These are phyloP conservation scores for Arthrinium phaeospermum DNA, from an alignment of 2,329 filamentous ascomycete genomes.

Conservation along the genomic window DNA sequence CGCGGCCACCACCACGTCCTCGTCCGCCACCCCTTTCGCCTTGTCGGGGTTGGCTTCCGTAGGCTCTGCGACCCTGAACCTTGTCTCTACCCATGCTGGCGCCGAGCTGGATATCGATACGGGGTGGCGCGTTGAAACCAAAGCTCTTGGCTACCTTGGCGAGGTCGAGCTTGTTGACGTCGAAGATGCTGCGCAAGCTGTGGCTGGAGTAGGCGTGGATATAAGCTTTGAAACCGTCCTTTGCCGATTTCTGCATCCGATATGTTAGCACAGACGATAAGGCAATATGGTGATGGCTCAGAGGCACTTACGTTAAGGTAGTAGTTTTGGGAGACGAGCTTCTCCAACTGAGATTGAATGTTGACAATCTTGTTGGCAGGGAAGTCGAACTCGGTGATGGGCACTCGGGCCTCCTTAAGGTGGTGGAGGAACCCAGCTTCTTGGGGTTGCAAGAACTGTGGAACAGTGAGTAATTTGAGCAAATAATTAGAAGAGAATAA, in stretches of 20 bases:
- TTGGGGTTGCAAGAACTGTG: constrained; percentile 79
- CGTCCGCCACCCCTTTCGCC: constrained; percentile 26
- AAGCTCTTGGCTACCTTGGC: constrained; percentile 86
- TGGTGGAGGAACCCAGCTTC: constrained; percentile 93
- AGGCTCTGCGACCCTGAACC: constrained; percentile 66
- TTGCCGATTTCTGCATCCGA: constrained; percentile 47
- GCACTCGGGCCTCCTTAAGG: constrained; percentile 88
- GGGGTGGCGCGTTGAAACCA: constrained; percentile 77
- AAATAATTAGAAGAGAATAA: no score
- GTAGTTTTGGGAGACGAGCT: constrained; percentile 93
- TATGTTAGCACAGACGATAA: neutral
- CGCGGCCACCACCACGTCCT: neutral
- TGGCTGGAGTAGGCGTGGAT: constrained; percentile 94
- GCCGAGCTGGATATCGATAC: constrained; percentile 79
- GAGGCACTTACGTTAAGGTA: constrained; percentile 81
- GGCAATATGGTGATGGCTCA: no score
- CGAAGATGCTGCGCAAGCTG: constrained; percentile 81
- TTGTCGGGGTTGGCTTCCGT: constrained; percentile 79
- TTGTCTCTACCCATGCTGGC: constrained; percentile 78
- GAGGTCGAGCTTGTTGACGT: constrained; percentile 81
- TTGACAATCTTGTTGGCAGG: constrained; percentile 90
- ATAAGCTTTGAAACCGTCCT: constrained; percentile 84
- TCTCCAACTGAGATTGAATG: constrained; percentile 89
- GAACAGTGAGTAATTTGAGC: neutral
- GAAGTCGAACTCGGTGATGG: constrained; percentile 95